These are phyloP conservation scores for Trichoderma erinaceum DNA, from an alignment of 495 filamentous ascomycete species.

Conservation along the genomic window DNA sequence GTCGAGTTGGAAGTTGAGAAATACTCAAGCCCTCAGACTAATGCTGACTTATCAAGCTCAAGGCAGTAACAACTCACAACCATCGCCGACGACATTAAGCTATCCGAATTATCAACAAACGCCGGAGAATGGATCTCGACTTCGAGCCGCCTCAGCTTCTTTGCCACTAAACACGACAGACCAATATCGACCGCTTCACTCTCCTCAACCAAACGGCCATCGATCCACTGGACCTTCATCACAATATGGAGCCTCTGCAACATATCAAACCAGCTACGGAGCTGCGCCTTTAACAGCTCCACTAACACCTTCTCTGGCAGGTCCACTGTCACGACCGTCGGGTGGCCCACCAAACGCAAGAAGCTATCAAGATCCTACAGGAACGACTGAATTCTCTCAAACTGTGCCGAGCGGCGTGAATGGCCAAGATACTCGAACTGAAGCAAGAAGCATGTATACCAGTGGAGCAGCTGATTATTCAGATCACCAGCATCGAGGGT, in stretches of 20 bases:
- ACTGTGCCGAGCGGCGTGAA: background rate
- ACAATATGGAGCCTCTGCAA: constrained; percentile 35
- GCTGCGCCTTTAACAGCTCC: constrained; percentile 49
- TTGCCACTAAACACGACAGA: constrained; percentile 42
- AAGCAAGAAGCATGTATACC: background rate
- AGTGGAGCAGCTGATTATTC: background rate
- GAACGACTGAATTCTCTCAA: background rate
- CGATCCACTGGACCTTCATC: constrained; percentile 33
- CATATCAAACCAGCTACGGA: constrained; percentile 46
- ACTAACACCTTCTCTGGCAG: constrained; percentile 1
- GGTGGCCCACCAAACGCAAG: background rate
- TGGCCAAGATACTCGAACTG: background rate
- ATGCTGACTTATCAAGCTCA: constrained; percentile 24
- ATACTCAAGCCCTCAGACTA: constrained; percentile 21
- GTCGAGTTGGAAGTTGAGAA: constrained; percentile 19
- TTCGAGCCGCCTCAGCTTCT: constrained; percentile 42
- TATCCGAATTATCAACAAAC: constrained; percentile 39
- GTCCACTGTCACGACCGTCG: background rate
- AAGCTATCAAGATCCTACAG: background rate
- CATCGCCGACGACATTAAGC: constrained; percentile 42
- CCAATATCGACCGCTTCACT: constrained; percentile 43
- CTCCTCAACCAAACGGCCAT: constrained; percentile 35
- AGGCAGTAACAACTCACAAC: constrained; percentile 35
- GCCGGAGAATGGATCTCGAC: constrained; percentile 38
- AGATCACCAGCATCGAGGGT: background rate